Percentiles rank a stretch among this genome's conserved stretches.
Conservation (phyloP, 805 yeast genomes). For the Candida broadrunensis region DNA sequence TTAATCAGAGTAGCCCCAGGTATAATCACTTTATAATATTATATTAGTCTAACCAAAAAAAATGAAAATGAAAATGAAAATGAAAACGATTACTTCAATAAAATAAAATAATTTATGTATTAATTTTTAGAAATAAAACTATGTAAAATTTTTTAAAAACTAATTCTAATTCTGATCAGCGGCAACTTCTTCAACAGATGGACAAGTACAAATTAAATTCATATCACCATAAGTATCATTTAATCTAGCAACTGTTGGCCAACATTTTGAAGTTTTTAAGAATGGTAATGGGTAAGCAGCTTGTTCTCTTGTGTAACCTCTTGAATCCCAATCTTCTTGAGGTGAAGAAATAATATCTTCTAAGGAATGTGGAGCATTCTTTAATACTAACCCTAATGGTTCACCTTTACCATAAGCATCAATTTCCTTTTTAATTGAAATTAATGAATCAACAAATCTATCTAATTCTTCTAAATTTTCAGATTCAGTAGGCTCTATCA, state of each 20-base stretch:
- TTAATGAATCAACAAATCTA: conserved; percentile 84
- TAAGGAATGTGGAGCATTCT: conserved; percentile 90
- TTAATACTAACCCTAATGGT: conserved; percentile 65
- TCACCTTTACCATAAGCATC: conserved; percentile 65
- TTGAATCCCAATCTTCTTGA: conserved; percentile 68
- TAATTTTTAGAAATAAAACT: too few relatives aligned
- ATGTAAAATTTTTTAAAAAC: too few relatives aligned
- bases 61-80: too few relatives aligned
- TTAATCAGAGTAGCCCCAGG: too few relatives aligned
- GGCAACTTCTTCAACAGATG: conserved; percentile 74
- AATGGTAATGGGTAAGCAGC: conserved; percentile 91
- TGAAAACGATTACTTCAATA: too few relatives aligned
- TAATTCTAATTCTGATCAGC: conserved; percentile 7
- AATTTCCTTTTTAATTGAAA: conserved; percentile 80
- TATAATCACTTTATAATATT: too few relatives aligned
- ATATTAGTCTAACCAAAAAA: too few relatives aligned
- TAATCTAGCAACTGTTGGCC: conserved; percentile 93
- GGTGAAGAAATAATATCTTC: conserved; percentile 65
- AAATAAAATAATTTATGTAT: too few relatives aligned
- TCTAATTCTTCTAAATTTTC: conserved; percentile 87
- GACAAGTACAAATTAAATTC: conserved; percentile 92
- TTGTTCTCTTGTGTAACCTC: conserved; percentile 89
- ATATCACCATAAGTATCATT: conserved; percentile 95
- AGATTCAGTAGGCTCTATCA: conserved; percentile 98
- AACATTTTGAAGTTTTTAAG: conserved; percentile 73